Evolutionary conservation across 2,329 filamentous ascomycete species (phyloP), one percentile per base, ranked within the genome.

Genomic region (Fusarium succisae): DNA sequence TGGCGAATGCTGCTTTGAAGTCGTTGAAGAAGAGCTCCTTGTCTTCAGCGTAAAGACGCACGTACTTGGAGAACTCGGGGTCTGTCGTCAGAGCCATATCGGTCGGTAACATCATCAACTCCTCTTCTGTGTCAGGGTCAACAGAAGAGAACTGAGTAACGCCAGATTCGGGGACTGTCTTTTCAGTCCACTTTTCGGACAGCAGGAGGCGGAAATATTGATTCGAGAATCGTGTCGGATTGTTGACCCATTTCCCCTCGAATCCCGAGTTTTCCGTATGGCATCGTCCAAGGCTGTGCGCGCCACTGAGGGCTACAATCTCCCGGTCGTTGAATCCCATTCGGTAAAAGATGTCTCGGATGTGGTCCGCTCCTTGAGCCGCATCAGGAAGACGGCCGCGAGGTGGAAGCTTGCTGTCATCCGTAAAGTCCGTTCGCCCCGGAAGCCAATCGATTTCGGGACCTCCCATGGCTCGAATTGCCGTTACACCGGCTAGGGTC

Each of bases 91-190:
- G 45, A 13, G 62, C 58, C 3, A 65, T 65, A 5, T 65, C 62
- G n/a, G 62, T 65, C 5, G 62, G 62, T 6, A 65, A 32, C 62
- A 65, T 65, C 58, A 65, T 65, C 38, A 65, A 45, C 44, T 65
- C 62, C 17, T 65, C 62, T 17, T 63, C 62, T 17, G 62, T 65
- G 32, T 63, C 45, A 15, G n/a, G 12, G 5, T 65, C 62, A 9
- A 65, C 12, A 6, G 62, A 65, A 13, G 58, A 63, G 45, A 65
- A 65, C 1, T 65, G 62, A 6, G 12, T 17, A 0, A 63, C n/a
- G 5, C 58, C 62, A 22, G 62, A 65, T 11, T 65, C 58, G 5
- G 58, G 58, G 4, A 65, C 26, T 6, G 62, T 65, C 32, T 65
- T 65, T 9, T 65, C 62, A 1, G 12, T 65, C 62, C 62, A 65